Evolutionary conservation across 2,329 filamentous ascomycete species (phyloP).

Genomic region (Sclerotiophoma versabilis): DNA sequence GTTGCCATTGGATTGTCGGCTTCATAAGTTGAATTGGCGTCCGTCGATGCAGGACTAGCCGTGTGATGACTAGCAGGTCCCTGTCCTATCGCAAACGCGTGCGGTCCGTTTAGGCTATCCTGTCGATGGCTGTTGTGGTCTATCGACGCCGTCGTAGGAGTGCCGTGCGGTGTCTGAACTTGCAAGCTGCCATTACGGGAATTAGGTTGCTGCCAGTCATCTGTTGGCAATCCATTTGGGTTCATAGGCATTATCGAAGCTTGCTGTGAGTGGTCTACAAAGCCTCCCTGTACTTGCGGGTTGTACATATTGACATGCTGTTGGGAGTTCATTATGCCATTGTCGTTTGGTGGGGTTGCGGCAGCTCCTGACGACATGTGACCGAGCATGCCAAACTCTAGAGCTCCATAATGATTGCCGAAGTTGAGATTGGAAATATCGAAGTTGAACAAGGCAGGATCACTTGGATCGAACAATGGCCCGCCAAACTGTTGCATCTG

Average conservation of each 20-base stretch:
- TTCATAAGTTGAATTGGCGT: conserved; percentile 52
- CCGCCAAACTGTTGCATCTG: conserved; percentile 58
- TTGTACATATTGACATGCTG: conserved; percentile 47
- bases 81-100: conserved; percentile 69
- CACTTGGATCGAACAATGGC: conserved; percentile 84
- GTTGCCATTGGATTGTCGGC: conserved; percentile 49
- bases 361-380: conserved; percentile 93
- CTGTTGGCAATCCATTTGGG: conserved; percentile 33
- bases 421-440: conserved; percentile 94
- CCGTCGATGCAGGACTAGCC: conserved; percentile 61
- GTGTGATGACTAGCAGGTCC: conserved; percentile 63
- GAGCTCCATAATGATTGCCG: conserved; percentile 91
- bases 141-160: conserved; percentile 46
- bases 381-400: conserved; percentile 95
- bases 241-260: conserved; percentile 43
- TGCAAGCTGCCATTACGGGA: conserved; percentile 55
- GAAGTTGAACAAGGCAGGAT: conserved; percentile 93
- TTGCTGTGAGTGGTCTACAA: conserved; percentile 30
- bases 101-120: conserved; percentile 52
- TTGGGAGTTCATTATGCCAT: conserved; percentile 43
- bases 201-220: conserved; percentile 49
- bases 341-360: conserved; percentile 77
- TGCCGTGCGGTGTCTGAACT: conserved; percentile 52
- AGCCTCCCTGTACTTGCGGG: conserved; percentile 48
- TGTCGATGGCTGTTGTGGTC: conserved; percentile 41